Evolutionary conservation across 306 rosid genomes (phyloP).

Genomic region (Malus orientalis): DNA sequence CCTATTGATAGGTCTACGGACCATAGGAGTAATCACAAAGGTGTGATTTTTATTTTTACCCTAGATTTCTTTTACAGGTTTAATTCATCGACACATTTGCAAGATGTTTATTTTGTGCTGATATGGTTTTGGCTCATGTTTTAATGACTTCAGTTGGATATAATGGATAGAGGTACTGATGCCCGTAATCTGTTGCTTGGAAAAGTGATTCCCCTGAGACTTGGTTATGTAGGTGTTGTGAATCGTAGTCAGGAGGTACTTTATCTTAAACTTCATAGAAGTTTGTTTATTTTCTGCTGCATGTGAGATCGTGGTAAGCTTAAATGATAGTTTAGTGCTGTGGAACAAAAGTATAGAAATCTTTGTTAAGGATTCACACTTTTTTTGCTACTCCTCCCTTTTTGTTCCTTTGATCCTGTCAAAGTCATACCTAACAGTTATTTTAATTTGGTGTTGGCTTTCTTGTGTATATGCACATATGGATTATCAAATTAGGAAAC

Average conservation of each 20-base stretch:
- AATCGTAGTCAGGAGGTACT: conserved; percentile 99
- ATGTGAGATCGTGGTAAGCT: not conserved
- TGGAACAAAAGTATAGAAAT: not conserved
- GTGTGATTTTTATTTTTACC: conserved; percentile 25
- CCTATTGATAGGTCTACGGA: conserved; percentile 69
- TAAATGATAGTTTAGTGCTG: not conserved
- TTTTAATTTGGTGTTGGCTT: not conserved
- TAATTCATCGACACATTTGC: not conserved
- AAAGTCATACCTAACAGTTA: not conserved
- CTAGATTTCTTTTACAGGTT: not conserved
- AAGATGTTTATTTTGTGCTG: conserved; percentile 7
- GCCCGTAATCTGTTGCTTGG: conserved; percentile 92
- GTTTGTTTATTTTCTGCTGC: not conserved
- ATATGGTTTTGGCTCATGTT: conserved; percentile 17
- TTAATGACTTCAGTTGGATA: conserved; percentile 60
- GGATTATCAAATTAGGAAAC: not conserved
- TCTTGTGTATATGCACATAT: not conserved
- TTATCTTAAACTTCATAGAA: conserved; percentile 1
- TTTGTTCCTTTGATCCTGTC: not conserved
- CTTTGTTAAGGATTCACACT: not conserved
- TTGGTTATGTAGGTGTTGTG: conserved; percentile 94
- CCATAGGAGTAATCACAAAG: conserved; percentile 95
- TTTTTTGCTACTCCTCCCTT: not conserved
- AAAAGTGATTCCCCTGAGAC: conserved; percentile 93
- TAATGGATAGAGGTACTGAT: conserved; percentile 99